A percentile compares a stretch with the other conserved stretches of the same genome.
Conservation (phyloP, 495 filamentous ascomycete species). For the Filosporella fistucella region DNA sequence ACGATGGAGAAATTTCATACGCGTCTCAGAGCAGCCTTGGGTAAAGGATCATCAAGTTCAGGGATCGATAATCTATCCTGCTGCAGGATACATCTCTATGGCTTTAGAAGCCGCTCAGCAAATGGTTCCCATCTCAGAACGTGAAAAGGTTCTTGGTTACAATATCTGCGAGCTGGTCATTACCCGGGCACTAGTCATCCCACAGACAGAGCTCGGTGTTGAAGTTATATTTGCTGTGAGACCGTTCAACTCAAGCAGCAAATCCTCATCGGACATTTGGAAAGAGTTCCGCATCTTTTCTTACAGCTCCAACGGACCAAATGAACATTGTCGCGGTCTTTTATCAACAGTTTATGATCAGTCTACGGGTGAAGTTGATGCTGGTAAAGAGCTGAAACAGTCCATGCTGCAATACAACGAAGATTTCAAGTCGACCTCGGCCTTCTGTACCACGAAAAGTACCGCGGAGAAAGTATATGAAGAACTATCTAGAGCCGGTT, state of each 20-base stretch:
- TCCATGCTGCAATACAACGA: background rate
- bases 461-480: background rate
- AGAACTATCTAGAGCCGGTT: background rate
- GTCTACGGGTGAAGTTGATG: background rate
- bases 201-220: conserved; percentile 25
- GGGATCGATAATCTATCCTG: conserved; percentile 21
- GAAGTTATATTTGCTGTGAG: conserved; percentile 15
- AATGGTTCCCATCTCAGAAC: background rate
- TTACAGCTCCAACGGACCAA: background rate
- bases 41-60: conserved; percentile 20
- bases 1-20: conserved; percentile 30
- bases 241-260: background rate
- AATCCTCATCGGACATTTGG: background rate
- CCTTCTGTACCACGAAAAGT: background rate
- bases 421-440: background rate
- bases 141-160: background rate
- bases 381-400: background rate
- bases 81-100: conserved; percentile 39
- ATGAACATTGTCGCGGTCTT: background rate
- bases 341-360: background rate
- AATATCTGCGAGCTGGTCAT: background rate
- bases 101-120: conserved; percentile 19
- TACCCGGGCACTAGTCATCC: conserved; percentile 31
- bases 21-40: conserved; percentile 19
- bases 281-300: background rate